Evolutionary conservation across 208 protist genomes (phyloP), one percentile per base, ranked within the genome.

Genomic region (Wallacemonas sp.): DNA sequence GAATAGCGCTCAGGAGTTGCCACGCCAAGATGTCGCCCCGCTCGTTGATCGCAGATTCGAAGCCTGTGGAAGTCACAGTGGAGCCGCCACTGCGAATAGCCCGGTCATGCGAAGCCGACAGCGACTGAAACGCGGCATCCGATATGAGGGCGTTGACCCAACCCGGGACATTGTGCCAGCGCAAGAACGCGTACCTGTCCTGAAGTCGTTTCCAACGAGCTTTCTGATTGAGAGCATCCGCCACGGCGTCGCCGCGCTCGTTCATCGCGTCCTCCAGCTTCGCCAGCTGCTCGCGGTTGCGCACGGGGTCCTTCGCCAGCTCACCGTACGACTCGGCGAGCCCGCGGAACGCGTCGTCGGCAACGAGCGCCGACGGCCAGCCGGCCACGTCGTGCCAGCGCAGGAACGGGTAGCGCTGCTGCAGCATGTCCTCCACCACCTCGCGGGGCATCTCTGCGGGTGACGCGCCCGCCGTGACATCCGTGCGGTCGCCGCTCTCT

Each of bases 381-480:
- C 64, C 71, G 25, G 39, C 42, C 63, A 66, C 66, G 54, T 82
- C 71, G 46, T 71, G 59, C 61, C 65, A 57, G 16, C 45, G 50
- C 44, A 77, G 67, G 63, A 72, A 68, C 65, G 71, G 65, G 61
- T 74, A 76, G 41, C 52, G 64, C 46, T 41, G 25, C 31, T 33
- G 52, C 25, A 63, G 54, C 20, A 18, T 39, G 16, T 59, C 52
- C 10, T 59, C 52, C 10, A 41, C 14, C 36, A 0, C 36, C n/a
- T n/a, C n/a, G n/a, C n/a, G n/a, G n/a, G n/a, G n/a, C n/a, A n/a
- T n/a, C n/a, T n/a, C n/a, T n/a, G n/a, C n/a, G n/a, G n/a, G n/a
- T n/a, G n/a, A n/a, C n/a, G n/a, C n/a, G n/a, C n/a, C n/a, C n/a
- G n/a, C n/a, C n/a, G n/a, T 41, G 36, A 41, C 36, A 41, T 41